Percentiles rank a stretch among this genome's conserved stretches.
Evolutionary conservation across 257 asterid species (phyloP).

Genomic region (Solanum sejunctum): DNA sequence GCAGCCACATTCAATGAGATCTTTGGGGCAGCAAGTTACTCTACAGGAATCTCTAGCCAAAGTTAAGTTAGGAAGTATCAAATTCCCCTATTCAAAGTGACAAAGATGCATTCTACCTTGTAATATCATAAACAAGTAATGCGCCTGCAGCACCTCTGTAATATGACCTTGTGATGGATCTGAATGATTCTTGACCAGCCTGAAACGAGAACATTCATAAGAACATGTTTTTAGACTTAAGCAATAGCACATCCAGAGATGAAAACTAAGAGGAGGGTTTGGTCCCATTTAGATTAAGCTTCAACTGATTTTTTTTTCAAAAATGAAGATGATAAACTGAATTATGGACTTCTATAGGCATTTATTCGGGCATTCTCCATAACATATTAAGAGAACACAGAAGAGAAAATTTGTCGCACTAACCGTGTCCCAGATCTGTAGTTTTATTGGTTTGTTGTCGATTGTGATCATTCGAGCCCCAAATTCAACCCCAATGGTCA

Average conservation of each 20-base stretch:
- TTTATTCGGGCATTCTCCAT: not conserved
- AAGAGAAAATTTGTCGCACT: conserved; percentile 2
- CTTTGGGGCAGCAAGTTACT: not conserved
- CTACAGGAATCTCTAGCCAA: not conserved
- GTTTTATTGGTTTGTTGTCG: conserved; percentile 55
- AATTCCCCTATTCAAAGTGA: not conserved
- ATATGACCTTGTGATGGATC: conserved; percentile 68
- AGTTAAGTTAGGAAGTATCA: not conserved
- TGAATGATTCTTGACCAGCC: conserved; percentile 88
- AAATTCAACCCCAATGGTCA: conserved; percentile 76
- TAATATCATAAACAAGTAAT: conserved; percentile 70
- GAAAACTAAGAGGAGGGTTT: not conserved
- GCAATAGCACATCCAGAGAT: not conserved
- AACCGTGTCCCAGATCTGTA: conserved; percentile 87
- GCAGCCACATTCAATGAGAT: not conserved
- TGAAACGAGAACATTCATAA: conserved; percentile 1
- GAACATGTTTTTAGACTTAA: not conserved
- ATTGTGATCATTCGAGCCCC: conserved; percentile 65
- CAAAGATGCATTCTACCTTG: conserved; percentile 32
- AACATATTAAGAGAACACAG: not conserved
- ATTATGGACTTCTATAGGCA: not conserved
- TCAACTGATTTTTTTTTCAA: not conserved
- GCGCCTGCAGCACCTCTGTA: conserved; percentile 95
- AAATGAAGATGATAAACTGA: not conserved
- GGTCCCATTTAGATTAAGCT: not conserved